These are phyloP conservation scores for Yamadazyma atmosphaerica DNA, from an alignment of 1,139 yeast genomes.

Conservation along the genomic window DNA sequence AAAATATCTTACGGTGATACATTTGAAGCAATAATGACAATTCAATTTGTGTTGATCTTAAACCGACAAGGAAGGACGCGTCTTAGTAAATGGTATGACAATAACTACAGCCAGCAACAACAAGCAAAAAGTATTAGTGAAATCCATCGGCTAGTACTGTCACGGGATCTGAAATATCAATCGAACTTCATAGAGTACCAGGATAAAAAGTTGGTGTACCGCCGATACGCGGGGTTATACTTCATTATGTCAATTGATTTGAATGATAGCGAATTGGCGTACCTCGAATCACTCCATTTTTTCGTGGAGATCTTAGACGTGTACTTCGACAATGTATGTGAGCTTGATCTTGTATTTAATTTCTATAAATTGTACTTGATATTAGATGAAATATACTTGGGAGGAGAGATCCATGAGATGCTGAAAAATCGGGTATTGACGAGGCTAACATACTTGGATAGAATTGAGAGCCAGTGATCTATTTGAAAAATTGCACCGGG, in stretches of 20 bases:
- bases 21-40: too few relatives aligned
- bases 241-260: conserved; percentile 79
- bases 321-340: conserved; percentile 90
- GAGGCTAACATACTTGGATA: conserved; percentile 52
- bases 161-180: conserved; percentile 83
- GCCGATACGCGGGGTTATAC: conserved; percentile 90
- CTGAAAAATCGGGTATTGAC: conserved; percentile 59
- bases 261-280: conserved; percentile 75
- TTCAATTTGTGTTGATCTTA: conserved; percentile 77
- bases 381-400: conserved; percentile 72
- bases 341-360: conserved; percentile 83
- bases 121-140: conserved; percentile 60
- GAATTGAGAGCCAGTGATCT: conserved; percentile 18
- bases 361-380: conserved; percentile 71
- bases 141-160: conserved; percentile 78
- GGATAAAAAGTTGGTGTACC: conserved; percentile 72
- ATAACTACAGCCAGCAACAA: conserved; percentile 39
- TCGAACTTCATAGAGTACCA: conserved; percentile 79
- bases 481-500: conserved; percentile 13
- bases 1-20: too few relatives aligned
- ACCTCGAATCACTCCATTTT: conserved; percentile 81
- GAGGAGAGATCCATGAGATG: conserved; percentile 78
- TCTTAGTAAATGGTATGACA: conserved; percentile 75
- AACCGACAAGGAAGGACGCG: conserved; percentile 94
- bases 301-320: conserved; percentile 87